Evolutionary conservation across 2,329 filamentous ascomycete species (phyloP).

Genomic region (Ustilaginoidea virens): DNA sequence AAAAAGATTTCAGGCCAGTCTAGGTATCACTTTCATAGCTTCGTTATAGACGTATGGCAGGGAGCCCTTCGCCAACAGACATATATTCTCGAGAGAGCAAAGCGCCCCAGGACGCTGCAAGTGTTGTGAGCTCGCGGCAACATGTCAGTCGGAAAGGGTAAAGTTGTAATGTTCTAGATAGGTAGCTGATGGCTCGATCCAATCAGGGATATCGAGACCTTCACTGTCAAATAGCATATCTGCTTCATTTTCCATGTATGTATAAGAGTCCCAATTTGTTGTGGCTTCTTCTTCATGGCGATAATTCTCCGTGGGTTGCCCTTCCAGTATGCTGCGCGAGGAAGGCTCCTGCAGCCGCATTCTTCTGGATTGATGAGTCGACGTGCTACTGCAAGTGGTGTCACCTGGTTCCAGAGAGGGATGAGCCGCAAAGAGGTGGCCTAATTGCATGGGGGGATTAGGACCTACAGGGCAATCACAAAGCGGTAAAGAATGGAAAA

Average conservation of each 20-base stretch:
- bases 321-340: constrained; percentile 2
- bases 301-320: constrained; percentile 5
- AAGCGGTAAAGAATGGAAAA: too few relatives aligned
- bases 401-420: constrained; percentile 4
- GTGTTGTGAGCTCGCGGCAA: neutral
- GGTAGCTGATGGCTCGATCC: constrained; percentile 5
- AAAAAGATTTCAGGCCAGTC: constrained; percentile 1
- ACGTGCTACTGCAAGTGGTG: neutral
- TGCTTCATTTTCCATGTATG: constrained; percentile 5
- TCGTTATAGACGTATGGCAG: constrained; percentile 1
- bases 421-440: constrained; percentile 5
- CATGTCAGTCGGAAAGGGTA: constrained; percentile 3
- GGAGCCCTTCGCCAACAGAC: constrained; percentile 2
- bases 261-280: constrained; percentile 4
- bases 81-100: neutral
- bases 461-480: too few relatives aligned
- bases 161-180: constrained; percentile 5
- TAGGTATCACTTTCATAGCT: constrained; percentile 3
- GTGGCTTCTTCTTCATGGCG: constrained; percentile 5
- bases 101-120: neutral
- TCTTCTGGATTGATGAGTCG: constrained; percentile 5
- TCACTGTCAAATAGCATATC: constrained; percentile 5
- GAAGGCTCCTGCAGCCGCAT: constrained; percentile 5
- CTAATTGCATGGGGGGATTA: constrained; percentile 1
- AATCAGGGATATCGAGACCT: constrained; percentile 3